Percentiles rank a stretch among this genome's conserved stretches.
Conservation (phyloP, 75 land plant genomes). For the Picea glauca region DNA sequence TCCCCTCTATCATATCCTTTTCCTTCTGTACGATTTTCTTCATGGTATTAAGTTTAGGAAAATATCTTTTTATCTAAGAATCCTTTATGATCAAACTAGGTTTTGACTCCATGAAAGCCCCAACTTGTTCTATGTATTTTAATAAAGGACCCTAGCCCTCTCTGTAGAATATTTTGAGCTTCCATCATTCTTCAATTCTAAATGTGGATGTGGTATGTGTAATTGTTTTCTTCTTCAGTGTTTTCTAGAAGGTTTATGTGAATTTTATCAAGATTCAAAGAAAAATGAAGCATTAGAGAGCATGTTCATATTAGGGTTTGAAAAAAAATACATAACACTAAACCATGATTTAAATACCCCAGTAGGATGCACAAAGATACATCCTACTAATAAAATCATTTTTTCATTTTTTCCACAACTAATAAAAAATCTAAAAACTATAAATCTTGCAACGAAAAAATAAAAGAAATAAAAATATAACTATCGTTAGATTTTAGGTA, state of each 20-base stretch:
- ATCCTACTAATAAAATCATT: no score
- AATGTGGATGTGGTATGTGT: constrained; percentile 71
- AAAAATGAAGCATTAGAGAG: no score
- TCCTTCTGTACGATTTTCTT: constrained; percentile 75
- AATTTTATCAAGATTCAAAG: no score
- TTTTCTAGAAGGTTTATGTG: not conserved
- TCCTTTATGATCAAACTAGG: constrained; percentile 78
- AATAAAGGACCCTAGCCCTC: constrained; percentile 25
- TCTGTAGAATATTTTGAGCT: constrained; percentile 65
- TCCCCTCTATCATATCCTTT: constrained; percentile 82
- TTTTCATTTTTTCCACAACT: no score
- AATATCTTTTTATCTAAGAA: constrained; percentile 40
- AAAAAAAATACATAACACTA: no score
- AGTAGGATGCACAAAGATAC: no score
- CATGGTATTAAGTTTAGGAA: constrained; percentile 59
- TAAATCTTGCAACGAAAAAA: no score
- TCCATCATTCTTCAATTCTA: constrained; percentile 70
- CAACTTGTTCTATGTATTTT: not conserved
- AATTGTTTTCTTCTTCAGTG: constrained; percentile 61
- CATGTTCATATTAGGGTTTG: no score
- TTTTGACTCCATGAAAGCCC: constrained; percentile 32
- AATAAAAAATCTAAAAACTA: no score
- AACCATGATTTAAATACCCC: no score
- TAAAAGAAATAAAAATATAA: no score
- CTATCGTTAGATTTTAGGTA: no score